These are phyloP conservation scores for Metschnikowia arizonensis DNA, from an alignment of 805 yeast genomes.

Conservation along the genomic window DNA sequence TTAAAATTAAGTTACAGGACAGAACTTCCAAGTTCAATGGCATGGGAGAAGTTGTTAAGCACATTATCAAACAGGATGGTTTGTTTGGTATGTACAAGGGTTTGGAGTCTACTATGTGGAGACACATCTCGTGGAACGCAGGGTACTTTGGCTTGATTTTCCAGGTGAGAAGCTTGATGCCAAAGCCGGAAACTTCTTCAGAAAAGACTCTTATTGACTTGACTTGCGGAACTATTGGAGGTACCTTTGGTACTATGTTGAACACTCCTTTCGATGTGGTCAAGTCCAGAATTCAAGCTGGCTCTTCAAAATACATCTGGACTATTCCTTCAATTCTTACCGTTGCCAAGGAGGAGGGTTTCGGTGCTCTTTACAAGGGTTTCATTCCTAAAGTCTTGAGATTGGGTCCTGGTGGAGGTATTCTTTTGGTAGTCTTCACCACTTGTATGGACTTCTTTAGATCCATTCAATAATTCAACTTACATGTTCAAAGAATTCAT, in stretches of 20 bases:
- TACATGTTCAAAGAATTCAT: neutral
- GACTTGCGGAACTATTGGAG: constrained; percentile 93
- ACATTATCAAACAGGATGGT: constrained; percentile 74
- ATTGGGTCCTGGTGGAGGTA: constrained; percentile 99
- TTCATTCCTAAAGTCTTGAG: constrained; percentile 95
- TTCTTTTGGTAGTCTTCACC: constrained; percentile 93
- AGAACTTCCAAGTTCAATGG: constrained; percentile 75
- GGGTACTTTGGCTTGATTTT: constrained; percentile 95
- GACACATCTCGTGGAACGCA: constrained; percentile 96
- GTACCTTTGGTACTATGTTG: constrained; percentile 90
- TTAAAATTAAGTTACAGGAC: constrained; percentile 93
- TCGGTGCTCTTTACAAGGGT: constrained; percentile 88
- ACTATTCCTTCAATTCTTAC: constrained; percentile 72
- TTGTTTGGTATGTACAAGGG: constrained; percentile 85
- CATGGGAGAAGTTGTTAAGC: constrained; percentile 74
- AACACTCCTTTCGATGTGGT: constrained; percentile 98
- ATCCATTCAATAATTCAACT: constrained; percentile 31
- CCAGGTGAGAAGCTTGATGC: constrained; percentile 77
- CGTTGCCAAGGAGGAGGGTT: constrained; percentile 88
- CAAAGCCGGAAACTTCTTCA: constrained; percentile 64
- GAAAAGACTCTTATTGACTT: constrained; percentile 84
- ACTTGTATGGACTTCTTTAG: constrained; percentile 92
- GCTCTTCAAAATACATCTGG: constrained; percentile 87
- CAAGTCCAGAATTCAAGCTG: constrained; percentile 94
- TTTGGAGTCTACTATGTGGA: constrained; percentile 93